phyloP scores from a whole-genome alignment of 1,284 basidiomycete species.

The Apiotrichum gracile region DNA sequence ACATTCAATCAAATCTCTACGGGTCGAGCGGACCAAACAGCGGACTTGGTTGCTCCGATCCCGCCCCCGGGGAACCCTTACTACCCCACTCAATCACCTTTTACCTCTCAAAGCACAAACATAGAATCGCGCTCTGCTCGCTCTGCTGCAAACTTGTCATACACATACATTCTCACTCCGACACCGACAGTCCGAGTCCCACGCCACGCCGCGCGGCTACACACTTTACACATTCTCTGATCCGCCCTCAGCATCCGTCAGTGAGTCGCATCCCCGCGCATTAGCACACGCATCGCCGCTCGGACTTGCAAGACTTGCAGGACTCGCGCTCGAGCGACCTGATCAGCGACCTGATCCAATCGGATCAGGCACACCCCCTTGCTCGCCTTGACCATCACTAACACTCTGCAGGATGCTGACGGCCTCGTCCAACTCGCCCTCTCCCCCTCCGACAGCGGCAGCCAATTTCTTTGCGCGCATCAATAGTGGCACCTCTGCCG shows the following conservation, averaged over 20 bases:
- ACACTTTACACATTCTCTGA: not conserved
- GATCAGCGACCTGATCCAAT: not conserved
- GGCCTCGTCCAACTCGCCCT: constrained; percentile 14
- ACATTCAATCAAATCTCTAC: too few relatives aligned
- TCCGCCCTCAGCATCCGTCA: constrained; percentile 3
- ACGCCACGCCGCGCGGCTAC: not conserved
- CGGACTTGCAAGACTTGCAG: too few relatives aligned
- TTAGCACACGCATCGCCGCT: not conserved
- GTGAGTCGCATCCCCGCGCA: constrained; percentile 2
- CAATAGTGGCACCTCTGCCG: constrained; percentile 9
- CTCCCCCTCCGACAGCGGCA: constrained; percentile 18
- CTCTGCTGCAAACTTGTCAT: too few relatives aligned
- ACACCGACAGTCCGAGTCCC: not conserved
- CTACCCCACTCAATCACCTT: too few relatives aligned
- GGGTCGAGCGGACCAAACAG: too few relatives aligned
- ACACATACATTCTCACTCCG: too few relatives aligned
- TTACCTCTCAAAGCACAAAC: too few relatives aligned
- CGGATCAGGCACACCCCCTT: not conserved
- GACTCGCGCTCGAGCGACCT: not conserved
- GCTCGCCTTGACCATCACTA: not conserved
- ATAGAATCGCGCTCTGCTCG: too few relatives aligned
- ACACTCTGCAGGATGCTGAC: constrained; percentile 28
- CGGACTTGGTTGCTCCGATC: too few relatives aligned
- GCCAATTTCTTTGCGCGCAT: constrained; percentile 19
- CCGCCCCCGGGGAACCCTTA: too few relatives aligned